Evolutionary conservation across 495 filamentous ascomycete genomes (phyloP).

Genomic region (Podospora australis): DNA sequence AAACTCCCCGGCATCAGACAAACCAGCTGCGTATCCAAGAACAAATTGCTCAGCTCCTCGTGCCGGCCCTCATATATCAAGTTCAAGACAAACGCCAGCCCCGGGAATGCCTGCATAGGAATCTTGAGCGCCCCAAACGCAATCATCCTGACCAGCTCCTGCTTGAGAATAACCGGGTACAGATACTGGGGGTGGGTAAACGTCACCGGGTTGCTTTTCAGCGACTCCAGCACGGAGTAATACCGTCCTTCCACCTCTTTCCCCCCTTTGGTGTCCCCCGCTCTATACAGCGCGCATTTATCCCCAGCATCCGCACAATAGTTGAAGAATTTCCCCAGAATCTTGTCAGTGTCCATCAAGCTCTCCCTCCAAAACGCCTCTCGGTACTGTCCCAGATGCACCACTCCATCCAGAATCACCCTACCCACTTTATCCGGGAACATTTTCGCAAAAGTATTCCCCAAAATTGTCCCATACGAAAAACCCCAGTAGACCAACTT

Average conservation of each 20-base stretch:
- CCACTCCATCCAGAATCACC: conserved; percentile 35
- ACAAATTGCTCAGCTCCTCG: conserved; percentile 5
- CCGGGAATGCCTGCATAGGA: conserved; percentile 27
- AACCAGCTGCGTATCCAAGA: conserved; percentile 15
- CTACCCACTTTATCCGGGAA: conserved; percentile 39
- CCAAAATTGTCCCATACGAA: conserved; percentile 55
- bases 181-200: conserved; percentile 31
- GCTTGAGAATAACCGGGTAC: conserved; percentile 30
- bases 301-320: conserved; percentile 30
- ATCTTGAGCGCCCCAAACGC: conserved; percentile 32
- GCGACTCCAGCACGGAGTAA: conserved; percentile 24
- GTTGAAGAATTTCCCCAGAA: conserved; percentile 32
- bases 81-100: conserved; percentile 25
- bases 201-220: conserved; percentile 42
- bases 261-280: conserved; percentile 31
- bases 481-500: conserved; percentile 57
- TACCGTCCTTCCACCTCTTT: conserved; percentile 40
- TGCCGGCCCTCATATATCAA: conserved; percentile 13
- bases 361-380: conserved; percentile 26
- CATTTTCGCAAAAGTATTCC: conserved; percentile 43
- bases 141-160: conserved; percentile 25
- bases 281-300: conserved; percentile 29
- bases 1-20: conserved; percentile 31
- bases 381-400: conserved; percentile 34
- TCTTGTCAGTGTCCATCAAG: conserved; percentile 36